Conservation (phyloP, 495 filamentous ascomycete genomes). For the Penicillium longicatenatum region DNA sequence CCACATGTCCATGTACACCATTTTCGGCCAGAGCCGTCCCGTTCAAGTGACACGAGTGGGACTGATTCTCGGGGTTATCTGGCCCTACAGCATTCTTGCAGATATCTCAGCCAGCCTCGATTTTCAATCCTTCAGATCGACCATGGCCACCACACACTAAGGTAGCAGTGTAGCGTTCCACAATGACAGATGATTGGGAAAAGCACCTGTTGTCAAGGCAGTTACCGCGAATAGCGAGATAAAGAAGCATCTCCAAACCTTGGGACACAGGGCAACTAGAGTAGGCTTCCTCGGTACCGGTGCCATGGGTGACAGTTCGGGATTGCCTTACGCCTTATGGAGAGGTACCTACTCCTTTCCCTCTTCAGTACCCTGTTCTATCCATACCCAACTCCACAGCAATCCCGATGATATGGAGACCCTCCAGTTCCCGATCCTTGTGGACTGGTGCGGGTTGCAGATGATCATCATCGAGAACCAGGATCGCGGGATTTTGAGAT, state of each 20-base stretch:
- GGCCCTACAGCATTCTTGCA: background rate
- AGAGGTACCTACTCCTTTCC: slow-evolving; percentile 1
- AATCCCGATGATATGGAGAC: too few species aligned
- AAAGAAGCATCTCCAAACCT: background rate
- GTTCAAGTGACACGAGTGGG: background rate
- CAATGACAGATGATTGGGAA: background rate
- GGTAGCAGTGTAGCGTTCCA: background rate
- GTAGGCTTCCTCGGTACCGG: slow-evolving; percentile 2
- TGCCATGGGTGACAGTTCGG: background rate
- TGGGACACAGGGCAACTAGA: background rate
- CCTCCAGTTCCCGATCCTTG: background rate
- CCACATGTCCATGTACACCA: slow-evolving; percentile 1
- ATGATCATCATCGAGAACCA: slow-evolving; percentile 21
- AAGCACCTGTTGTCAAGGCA: background rate
- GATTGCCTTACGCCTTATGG: slow-evolving; percentile 4
- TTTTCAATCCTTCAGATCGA: slow-evolving; percentile 3
- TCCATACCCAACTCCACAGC: background rate
- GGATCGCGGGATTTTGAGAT: slow-evolving; percentile 16
- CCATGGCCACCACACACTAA: background rate
- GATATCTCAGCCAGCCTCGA: slow-evolving; percentile 12
- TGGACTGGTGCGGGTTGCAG: slow-evolving; percentile 7
- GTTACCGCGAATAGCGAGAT: background rate
- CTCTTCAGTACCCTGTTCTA: too few species aligned
- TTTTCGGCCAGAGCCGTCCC: slow-evolving; percentile 2
- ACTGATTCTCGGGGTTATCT: background rate